Conservation (phyloP, 2,329 filamentous ascomycete genomes). For the Colletotrichum salicis region DNA sequence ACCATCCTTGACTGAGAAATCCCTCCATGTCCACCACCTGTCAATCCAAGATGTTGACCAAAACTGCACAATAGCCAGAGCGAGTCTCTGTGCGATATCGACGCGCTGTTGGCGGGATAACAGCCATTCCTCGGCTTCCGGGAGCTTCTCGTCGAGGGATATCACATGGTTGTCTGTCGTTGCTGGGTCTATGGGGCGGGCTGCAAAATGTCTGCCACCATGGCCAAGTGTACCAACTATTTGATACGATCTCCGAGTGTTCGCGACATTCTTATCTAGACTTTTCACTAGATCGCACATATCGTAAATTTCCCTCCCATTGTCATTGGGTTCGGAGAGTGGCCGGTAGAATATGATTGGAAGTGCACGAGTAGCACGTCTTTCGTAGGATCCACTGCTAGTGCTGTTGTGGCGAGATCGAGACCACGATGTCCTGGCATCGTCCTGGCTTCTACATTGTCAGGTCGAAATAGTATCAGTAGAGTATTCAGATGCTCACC, state of each 20-base stretch:
- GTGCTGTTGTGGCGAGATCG: background rate
- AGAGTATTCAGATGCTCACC: background rate
- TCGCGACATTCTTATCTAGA: background rate
- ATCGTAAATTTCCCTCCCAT: background rate
- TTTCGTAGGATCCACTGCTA: background rate
- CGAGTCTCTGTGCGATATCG: slow-evolving; percentile 19
- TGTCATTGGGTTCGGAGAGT: background rate
- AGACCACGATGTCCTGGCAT: background rate
- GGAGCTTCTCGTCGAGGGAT: background rate
- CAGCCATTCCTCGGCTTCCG: background rate
- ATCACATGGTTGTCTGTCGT: background rate
- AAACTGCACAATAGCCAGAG: slow-evolving; percentile 14
- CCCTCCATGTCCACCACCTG: slow-evolving; percentile 14
- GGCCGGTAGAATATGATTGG: background rate
- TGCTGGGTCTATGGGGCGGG: background rate
- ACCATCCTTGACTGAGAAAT: slow-evolving; percentile 10
- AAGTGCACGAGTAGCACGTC: background rate
- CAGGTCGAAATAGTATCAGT: background rate
- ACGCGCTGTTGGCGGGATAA: background rate
- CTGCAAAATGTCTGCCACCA: slow-evolving; percentile 3
- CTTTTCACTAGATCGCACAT: slow-evolving; percentile 4
- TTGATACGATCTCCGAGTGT: background rate
- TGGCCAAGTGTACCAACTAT: slow-evolving; percentile 9
- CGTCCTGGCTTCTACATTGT: background rate
- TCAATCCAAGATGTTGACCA: slow-evolving; percentile 20